These are phyloP conservation scores for Leptographium flavum DNA, from an alignment of 2,329 filamentous ascomycete genomes.

Conservation along the genomic window DNA sequence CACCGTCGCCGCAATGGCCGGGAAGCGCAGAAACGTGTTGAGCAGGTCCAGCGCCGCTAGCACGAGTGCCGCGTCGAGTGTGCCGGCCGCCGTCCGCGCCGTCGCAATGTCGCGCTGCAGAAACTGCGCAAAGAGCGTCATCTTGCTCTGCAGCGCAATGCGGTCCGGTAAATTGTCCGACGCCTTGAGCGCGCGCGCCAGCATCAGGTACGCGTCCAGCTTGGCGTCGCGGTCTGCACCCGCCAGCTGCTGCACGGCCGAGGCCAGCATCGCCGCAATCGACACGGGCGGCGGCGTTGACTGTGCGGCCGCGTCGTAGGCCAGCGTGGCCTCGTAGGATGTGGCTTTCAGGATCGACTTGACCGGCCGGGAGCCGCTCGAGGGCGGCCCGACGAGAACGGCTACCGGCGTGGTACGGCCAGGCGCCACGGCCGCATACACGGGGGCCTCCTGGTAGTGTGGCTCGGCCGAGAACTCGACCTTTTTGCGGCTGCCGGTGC, in stretches of 20 bases:
- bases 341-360: conserved; percentile 69
- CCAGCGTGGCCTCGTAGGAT: not conserved
- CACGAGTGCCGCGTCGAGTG: conserved; percentile 52
- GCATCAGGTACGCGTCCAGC: conserved; percentile 73
- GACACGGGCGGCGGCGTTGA: conserved; percentile 35
- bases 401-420: conserved; percentile 13
- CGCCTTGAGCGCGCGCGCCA: conserved; percentile 61
- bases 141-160: conserved; percentile 58
- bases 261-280: conserved; percentile 72
- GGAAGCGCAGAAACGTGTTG: conserved; percentile 61
- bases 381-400: conserved; percentile 19
- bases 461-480: conserved; percentile 43
- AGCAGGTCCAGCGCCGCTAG: conserved; percentile 68
- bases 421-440: conserved; percentile 24
- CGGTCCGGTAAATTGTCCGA: conserved; percentile 72
- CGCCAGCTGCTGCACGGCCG: conserved; percentile 66
- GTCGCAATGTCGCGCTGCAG: conserved; percentile 64
- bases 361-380: conserved; percentile 28
- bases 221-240: conserved; percentile 57
- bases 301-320: conserved; percentile 16
- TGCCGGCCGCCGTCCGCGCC: conserved; percentile 40
- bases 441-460: conserved; percentile 40
- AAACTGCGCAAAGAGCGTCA: conserved; percentile 64
- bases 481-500: conserved; percentile 27
- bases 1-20: conserved; percentile 54